phyloP scores from a whole-genome alignment of 2,329 filamentous ascomycete genomes.

The Claviceps maximensis region DNA sequence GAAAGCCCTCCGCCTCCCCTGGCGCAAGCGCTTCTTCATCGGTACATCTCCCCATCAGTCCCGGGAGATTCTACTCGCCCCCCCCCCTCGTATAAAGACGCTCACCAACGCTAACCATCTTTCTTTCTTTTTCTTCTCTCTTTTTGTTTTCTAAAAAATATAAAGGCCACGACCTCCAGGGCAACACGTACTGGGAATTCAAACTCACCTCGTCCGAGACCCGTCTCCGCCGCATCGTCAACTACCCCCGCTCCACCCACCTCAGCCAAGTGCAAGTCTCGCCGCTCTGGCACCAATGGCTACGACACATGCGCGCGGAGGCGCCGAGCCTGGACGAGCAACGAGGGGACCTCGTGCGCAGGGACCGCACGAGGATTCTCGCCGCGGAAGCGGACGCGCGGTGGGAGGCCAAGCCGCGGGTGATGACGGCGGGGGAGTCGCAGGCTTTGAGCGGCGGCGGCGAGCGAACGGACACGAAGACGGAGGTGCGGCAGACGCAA shows the following conservation, averaged over 20 bases:
- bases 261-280: slow-evolving; percentile 42
- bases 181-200: slow-evolving; percentile 60
- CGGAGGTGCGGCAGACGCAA: neutral
- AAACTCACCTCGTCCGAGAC: slow-evolving; percentile 28
- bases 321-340: slow-evolving; percentile 47
- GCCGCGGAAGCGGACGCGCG: slow-evolving; percentile 49
- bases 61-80: too few relatives aligned
- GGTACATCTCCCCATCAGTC: slow-evolving; percentile 33
- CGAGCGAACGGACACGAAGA: neutral
- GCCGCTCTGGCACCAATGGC: slow-evolving; percentile 57
- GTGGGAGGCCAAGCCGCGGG: slow-evolving; percentile 46
- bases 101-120: too few relatives aligned
- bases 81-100: neutral
- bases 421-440: slow-evolving; percentile 25
- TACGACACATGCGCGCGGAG: slow-evolving; percentile 43
- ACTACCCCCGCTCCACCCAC: slow-evolving; percentile 42
- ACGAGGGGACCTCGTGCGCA: slow-evolving; percentile 36
- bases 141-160: too few relatives aligned
- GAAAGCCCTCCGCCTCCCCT: slow-evolving; percentile 49
- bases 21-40: slow-evolving; percentile 49
- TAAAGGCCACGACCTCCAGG: slow-evolving; percentile 48
- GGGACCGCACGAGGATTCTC: slow-evolving; percentile 38
- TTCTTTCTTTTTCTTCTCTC: too few relatives aligned
- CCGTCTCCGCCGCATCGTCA: slow-evolving; percentile 48
- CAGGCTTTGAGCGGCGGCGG: neutral